Conservation (phyloP, 495 filamentous ascomycete species). For the Lasiosphaeria ovina region DNA sequence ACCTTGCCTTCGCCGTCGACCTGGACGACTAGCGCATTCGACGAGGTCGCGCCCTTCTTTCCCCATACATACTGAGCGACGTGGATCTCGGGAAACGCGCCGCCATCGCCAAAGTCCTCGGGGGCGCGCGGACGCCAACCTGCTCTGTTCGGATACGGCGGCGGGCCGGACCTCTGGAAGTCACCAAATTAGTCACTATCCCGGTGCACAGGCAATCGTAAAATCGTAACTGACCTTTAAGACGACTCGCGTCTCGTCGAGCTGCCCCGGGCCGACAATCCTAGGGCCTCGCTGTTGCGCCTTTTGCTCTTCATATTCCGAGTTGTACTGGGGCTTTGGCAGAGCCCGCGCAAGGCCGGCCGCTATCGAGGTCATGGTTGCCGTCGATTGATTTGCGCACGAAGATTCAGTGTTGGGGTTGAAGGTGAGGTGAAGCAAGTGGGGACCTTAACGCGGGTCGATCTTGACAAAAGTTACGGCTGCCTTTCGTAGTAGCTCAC, state of each 20-base stretch:
- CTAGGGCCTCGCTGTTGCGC: slow-evolving; percentile 73
- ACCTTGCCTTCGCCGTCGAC: slow-evolving; percentile 90
- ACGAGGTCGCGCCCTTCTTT: slow-evolving; percentile 65
- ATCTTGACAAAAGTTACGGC: slow-evolving; percentile 27
- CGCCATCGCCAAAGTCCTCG: slow-evolving; percentile 95
- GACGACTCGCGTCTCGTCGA: slow-evolving; percentile 85
- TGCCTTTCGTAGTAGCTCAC: neutral
- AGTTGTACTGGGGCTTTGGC: slow-evolving; percentile 85
- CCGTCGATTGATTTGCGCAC: slow-evolving; percentile 11
- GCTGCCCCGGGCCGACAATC: slow-evolving; percentile 70
- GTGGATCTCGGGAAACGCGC: slow-evolving; percentile 91
- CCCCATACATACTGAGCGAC: slow-evolving; percentile 97
- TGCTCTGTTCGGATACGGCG: slow-evolving; percentile 77
- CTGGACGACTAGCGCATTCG: slow-evolving; percentile 87
- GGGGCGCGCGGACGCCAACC: slow-evolving; percentile 82
- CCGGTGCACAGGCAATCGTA: neutral
- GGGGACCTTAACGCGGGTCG: slow-evolving; percentile 13
- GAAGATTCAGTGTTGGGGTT: slow-evolving; percentile 4
- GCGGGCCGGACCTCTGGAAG: slow-evolving; percentile 72
- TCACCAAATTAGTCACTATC: slow-evolving; percentile 18
- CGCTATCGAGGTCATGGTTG: slow-evolving; percentile 65
- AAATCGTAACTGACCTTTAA: slow-evolving; percentile 57
- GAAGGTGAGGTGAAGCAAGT: slow-evolving; percentile 14
- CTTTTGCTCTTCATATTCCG: slow-evolving; percentile 78
- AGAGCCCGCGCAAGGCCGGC: slow-evolving; percentile 77